Evolutionary conservation across 192 early-diverging fungal genomes (phyloP).

Genomic region (Rhizophlyctis rosea): DNA sequence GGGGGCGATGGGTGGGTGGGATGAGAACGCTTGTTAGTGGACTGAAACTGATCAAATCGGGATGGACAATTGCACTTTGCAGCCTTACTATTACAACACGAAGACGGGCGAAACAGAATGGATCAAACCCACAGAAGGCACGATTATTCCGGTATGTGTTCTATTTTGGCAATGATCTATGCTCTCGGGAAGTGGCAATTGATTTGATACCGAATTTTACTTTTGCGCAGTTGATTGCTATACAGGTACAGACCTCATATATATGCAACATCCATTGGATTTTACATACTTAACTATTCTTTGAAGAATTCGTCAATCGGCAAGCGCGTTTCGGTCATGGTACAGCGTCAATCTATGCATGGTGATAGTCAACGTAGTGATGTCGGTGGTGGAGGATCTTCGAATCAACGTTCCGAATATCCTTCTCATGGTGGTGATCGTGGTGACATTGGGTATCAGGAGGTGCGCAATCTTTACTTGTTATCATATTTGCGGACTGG

Average conservation of each 20-base stretch:
- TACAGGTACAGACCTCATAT: constrained; percentile 34
- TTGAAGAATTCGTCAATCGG: constrained; percentile 71
- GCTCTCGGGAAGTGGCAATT: not conserved
- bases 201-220: not conserved
- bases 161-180: too few relatives aligned
- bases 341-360: too few relatives aligned
- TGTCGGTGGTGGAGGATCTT: too few relatives aligned
- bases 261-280: too few relatives aligned
- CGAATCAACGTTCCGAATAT: constrained; percentile 13
- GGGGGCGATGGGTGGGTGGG: too few relatives aligned
- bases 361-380: too few relatives aligned
- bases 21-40: too few relatives aligned
- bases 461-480: not conserved
- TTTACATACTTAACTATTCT: too few relatives aligned
- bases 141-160: constrained; percentile 67
- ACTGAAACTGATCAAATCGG: not conserved
- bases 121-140: constrained; percentile 68
- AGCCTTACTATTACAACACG: constrained; percentile 93
- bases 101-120: constrained; percentile 84
- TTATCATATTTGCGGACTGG: constrained; percentile 22
- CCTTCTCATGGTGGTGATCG: constrained; percentile 17
- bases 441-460: not conserved
- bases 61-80: not conserved
- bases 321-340: constrained; percentile 67
- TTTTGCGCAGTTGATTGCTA: constrained; percentile 36